Percentiles rank a stretch among this genome's conserved stretches.
phyloP scores from a whole-genome alignment of 2,329 filamentous ascomycete species.

The Penicillium glabrum region DNA sequence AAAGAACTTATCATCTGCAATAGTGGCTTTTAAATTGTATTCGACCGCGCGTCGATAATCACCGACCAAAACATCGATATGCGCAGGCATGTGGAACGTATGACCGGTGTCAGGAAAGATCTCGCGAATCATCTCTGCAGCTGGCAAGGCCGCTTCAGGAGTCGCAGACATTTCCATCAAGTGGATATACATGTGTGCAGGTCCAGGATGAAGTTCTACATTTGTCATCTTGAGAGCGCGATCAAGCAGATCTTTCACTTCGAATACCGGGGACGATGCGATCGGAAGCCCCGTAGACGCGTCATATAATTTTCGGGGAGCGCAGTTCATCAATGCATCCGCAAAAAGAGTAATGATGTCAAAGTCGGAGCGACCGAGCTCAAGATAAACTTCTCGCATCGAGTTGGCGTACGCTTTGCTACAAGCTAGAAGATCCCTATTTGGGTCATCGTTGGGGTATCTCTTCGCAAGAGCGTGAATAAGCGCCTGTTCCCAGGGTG shows the following conservation, averaged over 20 bases:
- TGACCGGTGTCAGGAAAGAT: constrained; percentile 69
- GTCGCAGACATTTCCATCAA: constrained; percentile 71
- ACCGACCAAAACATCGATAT: constrained; percentile 70
- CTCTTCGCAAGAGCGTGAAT: constrained; percentile 19
- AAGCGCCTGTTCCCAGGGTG: constrained; percentile 23
- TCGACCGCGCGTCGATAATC: constrained; percentile 67
- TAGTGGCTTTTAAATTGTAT: constrained; percentile 65
- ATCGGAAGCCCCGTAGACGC: constrained; percentile 44
- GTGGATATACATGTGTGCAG: constrained; percentile 74
- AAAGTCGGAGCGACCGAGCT: constrained; percentile 47
- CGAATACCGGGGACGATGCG: constrained; percentile 53
- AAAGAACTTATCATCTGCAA: constrained; percentile 67
- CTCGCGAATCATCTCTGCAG: constrained; percentile 61
- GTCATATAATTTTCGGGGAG: constrained; percentile 64
- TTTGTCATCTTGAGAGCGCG: constrained; percentile 51
- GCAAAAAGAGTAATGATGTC: constrained; percentile 63
- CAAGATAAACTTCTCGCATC: constrained; percentile 14
- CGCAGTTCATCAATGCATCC: constrained; percentile 65
- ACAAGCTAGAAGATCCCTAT: constrained; percentile 10
- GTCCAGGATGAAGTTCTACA: constrained; percentile 61
- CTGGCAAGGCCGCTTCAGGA: constrained; percentile 61
- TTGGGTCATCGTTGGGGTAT: constrained; percentile 19
- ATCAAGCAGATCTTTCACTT: constrained; percentile 61
- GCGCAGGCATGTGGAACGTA: constrained; percentile 72
- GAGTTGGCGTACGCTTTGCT: constrained; percentile 14